phyloP scores from a whole-genome alignment of 352 stramenopile genomes.

The Phytophthora colocasiae region DNA sequence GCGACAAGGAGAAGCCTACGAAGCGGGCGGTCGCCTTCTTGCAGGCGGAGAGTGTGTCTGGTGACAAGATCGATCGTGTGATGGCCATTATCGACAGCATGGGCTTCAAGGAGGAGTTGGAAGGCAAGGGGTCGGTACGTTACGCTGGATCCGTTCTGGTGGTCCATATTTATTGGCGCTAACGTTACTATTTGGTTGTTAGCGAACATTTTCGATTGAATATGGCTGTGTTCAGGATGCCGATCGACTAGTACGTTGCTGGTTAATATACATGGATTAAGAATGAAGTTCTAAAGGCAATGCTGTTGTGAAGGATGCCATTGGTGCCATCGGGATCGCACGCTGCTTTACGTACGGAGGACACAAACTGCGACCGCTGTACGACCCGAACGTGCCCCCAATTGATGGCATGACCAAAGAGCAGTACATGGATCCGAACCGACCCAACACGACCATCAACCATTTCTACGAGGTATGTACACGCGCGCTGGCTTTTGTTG shows the following conservation, averaged over 20 bases:
- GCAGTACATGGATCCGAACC: slow-evolving; percentile 81
- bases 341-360: slow-evolving; percentile 92
- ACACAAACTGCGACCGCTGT: slow-evolving; percentile 83
- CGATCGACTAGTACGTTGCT: slow-evolving; percentile 69
- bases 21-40: slow-evolving; percentile 73
- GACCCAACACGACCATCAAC: slow-evolving; percentile 79
- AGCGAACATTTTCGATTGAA: slow-evolving; percentile 60
- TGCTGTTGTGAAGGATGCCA: slow-evolving; percentile 68
- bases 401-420: slow-evolving; percentile 73
- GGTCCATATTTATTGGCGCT: neutral
- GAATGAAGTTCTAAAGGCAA: neutral
- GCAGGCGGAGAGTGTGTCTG: slow-evolving; percentile 51
- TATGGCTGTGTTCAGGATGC: slow-evolving; percentile 92
- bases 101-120: slow-evolving; percentile 88
- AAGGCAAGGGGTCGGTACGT: slow-evolving; percentile 29
- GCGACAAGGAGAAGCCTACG: slow-evolving; percentile 46
- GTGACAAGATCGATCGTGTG: slow-evolving; percentile 65
- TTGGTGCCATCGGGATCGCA: slow-evolving; percentile 91
- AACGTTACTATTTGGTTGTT: neutral
- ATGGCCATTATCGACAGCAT: slow-evolving; percentile 87
- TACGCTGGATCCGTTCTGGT: neutral
- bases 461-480: slow-evolving; percentile 87
- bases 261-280: too few relatives aligned
- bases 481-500: neutral
- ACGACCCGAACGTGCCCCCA: slow-evolving; percentile 69